Evolutionary conservation across 352 stramenopile genomes (phyloP), one percentile per base, ranked within the genome.

Genomic region (Thalassiosira sp.): DNA sequence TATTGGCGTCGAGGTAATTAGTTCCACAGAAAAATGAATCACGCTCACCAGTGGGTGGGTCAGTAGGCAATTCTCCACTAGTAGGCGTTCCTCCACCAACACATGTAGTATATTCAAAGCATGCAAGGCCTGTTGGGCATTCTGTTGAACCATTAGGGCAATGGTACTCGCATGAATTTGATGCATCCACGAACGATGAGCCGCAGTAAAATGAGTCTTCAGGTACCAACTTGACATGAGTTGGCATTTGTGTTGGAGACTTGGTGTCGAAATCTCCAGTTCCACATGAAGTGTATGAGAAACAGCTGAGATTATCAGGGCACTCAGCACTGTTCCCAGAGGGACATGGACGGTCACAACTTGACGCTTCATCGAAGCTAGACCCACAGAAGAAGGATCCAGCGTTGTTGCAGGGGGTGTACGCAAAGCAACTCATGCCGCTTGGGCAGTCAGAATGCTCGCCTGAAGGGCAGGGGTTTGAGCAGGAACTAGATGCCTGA

Each of bases 1-100:
- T 24, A 28, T 84, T 75, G 10, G 69, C 76, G 59, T 84, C 76
- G 1, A 27, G 24, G 20, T 63, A 70, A 69, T 84, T 57, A 8
- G 16, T 62, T 68, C 76, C 76, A 61, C 75, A 84, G 35, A 62
- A 84, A 45, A 76, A 84, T 20, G 68, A 70, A 59, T 71, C 75
- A 15, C 13, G 57, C 37, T 76, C 75, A n/a, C 6, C 46, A 28
- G 63, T 80, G 0, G 71, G 71, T 33, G 54, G 31, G 6, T 25
- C 11, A 22, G 72, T 67, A 18, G 62, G 60, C 37, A 31, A 22
- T 25, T 53, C 11, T 18, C n/a, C n/a, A n/a, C n/a, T n/a, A n/a
- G n/a, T n/a, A n/a, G n/a, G n/a, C n/a, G n/a, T n/a, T n/a, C 27
- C 37, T 0, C 56, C 18, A 43, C 75, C 75, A 28, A 83, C 75